Base-by-base conservation (phyloP, 345 rosid genomes). In the Boechera stricta region DNA sequence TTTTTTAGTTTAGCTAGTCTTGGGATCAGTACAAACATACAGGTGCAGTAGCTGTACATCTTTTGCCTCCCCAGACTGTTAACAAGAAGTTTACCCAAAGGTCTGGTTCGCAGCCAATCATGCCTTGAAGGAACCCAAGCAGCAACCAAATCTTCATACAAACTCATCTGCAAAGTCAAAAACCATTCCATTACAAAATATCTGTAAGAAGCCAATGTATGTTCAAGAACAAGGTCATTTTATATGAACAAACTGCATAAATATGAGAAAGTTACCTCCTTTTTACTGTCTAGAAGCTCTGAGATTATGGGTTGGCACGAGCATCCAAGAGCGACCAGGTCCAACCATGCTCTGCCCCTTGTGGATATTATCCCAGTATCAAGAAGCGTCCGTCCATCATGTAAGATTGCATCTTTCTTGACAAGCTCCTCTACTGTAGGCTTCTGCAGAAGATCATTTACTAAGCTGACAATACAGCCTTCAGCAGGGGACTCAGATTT, bases 51-150 rank as follows among this genome's bases (percentile, higher is more conserved):
- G 86, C 94, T 92, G 81, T 85, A 89, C 90, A 95, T 88, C 69
- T 79, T 84, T 56, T 82, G 88, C 76, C 81, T 85, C 72, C 99
- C 99, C 81, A 95, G 84, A 76, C 77, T 86, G 80, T 81, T 69
- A 49, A 92, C 84, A 47, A 95, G 84, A 79, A 85, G 87, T 76
- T 89, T 78, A 41, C 99, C 97, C 74, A 87, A 51, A 61, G 96
- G 94, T 28, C 91, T 89, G 69, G 62, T 72, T 64, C 73, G 75
- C 66, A 95, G 82, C 98, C 99, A 92, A 57, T 84, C 91, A 85
- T 95, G 98, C 85, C 90, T 89, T 65, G 86, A 84, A 7, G 98
- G 98, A 33, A 95, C 99, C 99, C 99, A 95, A 71, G 97, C 97
- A 31, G 96, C 99, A 48, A 89, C 97, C 82, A 95, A 81, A 84